phyloP scores from a whole-genome alignment of 495 filamentous ascomycete genomes.

The Annulohypoxylon moriforme region DNA sequence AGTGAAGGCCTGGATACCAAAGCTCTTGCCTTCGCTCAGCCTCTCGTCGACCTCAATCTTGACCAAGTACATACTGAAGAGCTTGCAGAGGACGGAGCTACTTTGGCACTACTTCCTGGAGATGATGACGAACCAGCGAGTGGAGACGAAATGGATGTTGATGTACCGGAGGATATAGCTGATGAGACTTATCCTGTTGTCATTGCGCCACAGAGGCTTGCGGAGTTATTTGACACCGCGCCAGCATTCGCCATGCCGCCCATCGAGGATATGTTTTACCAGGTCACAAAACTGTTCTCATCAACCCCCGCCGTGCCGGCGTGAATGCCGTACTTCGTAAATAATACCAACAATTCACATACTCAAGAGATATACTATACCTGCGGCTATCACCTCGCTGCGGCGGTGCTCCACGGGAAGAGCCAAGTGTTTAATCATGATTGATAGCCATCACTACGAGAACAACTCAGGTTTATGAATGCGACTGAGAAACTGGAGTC shows the following conservation, averaged over 20 bases:
- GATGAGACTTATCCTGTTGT: constrained; percentile 60
- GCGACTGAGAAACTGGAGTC: neutral
- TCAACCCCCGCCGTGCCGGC: constrained; percentile 53
- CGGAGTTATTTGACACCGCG: constrained; percentile 77
- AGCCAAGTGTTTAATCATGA: neutral
- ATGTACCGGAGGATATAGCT: constrained; percentile 46
- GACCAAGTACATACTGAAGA: constrained; percentile 45
- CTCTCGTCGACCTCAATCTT: constrained; percentile 60
- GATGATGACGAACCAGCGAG: constrained; percentile 62
- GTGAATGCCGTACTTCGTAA: neutral
- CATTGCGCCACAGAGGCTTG: constrained; percentile 72
- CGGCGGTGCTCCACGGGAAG: neutral
- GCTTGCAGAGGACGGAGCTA: constrained; percentile 20
- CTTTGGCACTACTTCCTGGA: constrained; percentile 38
- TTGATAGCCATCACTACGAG: neutral
- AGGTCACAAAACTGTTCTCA: constrained; percentile 71
- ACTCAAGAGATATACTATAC: neutral
- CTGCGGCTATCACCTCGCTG: neutral
- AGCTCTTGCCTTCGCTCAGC: constrained; percentile 58
- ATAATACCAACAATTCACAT: neutral
- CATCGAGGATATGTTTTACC: constrained; percentile 80
- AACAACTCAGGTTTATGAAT: neutral
- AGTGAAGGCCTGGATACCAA: constrained; percentile 62
- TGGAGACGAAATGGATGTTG: constrained; percentile 58
- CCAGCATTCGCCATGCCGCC: constrained; percentile 81